phyloP scores from a whole-genome alignment of 768 basidiomycete species.

The Termitomyces sp. region DNA sequence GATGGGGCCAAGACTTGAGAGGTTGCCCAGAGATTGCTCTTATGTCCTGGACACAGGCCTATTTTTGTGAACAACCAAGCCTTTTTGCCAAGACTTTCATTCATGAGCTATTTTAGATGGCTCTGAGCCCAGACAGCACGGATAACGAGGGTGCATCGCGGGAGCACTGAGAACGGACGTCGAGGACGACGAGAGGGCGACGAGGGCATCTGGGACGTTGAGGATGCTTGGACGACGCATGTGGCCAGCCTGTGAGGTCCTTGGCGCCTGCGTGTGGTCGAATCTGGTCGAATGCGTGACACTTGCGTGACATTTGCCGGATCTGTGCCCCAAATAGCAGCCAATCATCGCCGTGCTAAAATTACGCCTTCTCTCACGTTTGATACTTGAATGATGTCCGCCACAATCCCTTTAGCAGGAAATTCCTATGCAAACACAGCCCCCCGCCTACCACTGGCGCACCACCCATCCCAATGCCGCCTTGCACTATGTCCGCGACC shows the following conservation, averaged over 20 bases:
- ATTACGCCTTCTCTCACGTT: conserved; percentile 18
- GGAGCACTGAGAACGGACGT: background rate
- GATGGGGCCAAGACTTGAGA: conserved; percentile 40
- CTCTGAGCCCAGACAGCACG: conserved; percentile 9
- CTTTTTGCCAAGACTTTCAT: conserved; percentile 44
- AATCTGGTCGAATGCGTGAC: conserved; percentile 22
- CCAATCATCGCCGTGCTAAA: conserved; percentile 28
- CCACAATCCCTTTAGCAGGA: conserved; percentile 9
- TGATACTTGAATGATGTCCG: conserved; percentile 12
- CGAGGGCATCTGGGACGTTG: background rate
- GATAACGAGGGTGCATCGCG: background rate
- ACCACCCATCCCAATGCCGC: conserved; percentile 29
- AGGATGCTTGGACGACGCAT: background rate
- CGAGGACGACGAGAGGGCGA: background rate
- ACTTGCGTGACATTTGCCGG: conserved; percentile 23
- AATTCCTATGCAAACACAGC: conserved; percentile 4
- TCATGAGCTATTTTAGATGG: conserved; percentile 39
- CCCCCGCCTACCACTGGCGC: conserved; percentile 35
- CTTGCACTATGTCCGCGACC: conserved; percentile 35
- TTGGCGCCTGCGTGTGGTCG: conserved; percentile 23
- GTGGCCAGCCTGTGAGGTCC: background rate
- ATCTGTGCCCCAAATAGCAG: conserved; percentile 32
- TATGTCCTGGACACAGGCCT: conserved; percentile 42
- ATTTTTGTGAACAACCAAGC: conserved; percentile 47
- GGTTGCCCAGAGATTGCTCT: conserved; percentile 40